Percentiles rank a stretch among this genome's conserved stretches.
These are phyloP conservation scores for Fusarium sororula DNA, from an alignment of 2,329 filamentous ascomycete species.

Conservation along the genomic window DNA sequence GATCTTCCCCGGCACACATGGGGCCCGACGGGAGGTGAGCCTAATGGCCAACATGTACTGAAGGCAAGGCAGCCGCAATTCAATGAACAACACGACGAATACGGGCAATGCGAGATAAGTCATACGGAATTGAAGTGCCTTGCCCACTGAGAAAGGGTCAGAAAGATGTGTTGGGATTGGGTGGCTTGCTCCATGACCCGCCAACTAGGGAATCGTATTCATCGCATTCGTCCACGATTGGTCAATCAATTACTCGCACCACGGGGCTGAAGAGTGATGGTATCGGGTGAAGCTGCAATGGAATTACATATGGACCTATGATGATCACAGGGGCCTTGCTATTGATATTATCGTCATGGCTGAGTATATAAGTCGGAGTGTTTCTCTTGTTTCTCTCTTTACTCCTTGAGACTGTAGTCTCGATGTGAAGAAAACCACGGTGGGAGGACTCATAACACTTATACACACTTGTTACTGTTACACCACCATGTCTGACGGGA, in stretches of 20 bases:
- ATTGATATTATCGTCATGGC: not conserved
- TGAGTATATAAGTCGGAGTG: conserved; percentile 16
- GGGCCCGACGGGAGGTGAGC: not conserved
- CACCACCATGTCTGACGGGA: conserved; percentile 43
- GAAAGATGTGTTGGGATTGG: not conserved
- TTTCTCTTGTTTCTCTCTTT: not conserved
- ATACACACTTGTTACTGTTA: not conserved
- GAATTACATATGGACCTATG: not conserved
- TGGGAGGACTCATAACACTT: not conserved
- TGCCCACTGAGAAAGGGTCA: not conserved
- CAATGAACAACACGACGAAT: conserved; percentile 23
- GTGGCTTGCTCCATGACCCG: not conserved
- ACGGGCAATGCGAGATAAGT: conserved; percentile 30
- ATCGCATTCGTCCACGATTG: conserved; percentile 35
- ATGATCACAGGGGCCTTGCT: not conserved
- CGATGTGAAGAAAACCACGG: not conserved
- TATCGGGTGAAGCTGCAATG: conserved; percentile 2
- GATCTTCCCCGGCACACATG: not conserved
- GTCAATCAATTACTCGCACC: conserved; percentile 22
- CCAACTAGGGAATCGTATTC: conserved; percentile 34
- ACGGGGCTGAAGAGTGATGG: conserved; percentile 17
- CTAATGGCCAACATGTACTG: not conserved
- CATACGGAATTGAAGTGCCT: not conserved
- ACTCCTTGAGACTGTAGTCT: not conserved
- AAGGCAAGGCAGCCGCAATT: not conserved